Conservation (phyloP, 805 yeast species). For the Candida oleophila region DNA sequence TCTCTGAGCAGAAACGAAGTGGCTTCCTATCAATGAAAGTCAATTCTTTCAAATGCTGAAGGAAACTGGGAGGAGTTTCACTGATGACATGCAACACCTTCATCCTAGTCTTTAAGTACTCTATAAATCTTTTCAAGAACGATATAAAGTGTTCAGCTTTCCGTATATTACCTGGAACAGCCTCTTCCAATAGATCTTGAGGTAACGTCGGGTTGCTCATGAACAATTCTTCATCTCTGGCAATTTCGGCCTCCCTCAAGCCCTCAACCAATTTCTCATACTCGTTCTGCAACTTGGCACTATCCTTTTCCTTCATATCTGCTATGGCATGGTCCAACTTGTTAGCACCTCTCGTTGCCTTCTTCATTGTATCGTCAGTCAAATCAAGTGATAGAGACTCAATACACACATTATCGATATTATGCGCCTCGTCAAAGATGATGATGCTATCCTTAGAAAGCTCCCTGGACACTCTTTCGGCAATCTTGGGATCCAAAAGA, state of each 20-base stretch:
- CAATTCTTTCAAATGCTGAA: conserved; percentile 88
- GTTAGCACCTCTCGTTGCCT: conserved; percentile 85
- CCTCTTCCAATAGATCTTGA: conserved; percentile 81
- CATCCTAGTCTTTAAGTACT: conserved; percentile 94
- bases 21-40: conserved; percentile 95
- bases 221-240: conserved; percentile 60
- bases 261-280: conserved; percentile 91
- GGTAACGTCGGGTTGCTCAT: conserved; percentile 89
- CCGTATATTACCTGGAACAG: conserved; percentile 95
- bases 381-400: conserved; percentile 90
- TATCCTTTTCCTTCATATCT: conserved; percentile 78
- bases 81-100: conserved; percentile 95
- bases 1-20: conserved; percentile 84
- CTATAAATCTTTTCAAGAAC: conserved; percentile 87
- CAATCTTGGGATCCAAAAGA: conserved; percentile 92
- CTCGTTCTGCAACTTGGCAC: conserved; percentile 82
- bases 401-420: conserved; percentile 97
- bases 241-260: conserved; percentile 74
- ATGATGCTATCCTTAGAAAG: conserved; percentile 89
- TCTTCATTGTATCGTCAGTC: conserved; percentile 83
- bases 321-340: conserved; percentile 79
- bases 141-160: conserved; percentile 97
- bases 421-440: conserved; percentile 98
- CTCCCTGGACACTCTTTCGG: conserved; percentile 91
- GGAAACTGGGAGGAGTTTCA: conserved; percentile 93